Percentiles rank a stretch among this genome's conserved stretches.
These are phyloP conservation scores for Medicago ruthenica DNA, from an alignment of 306 rosid species.

Conservation along the genomic window DNA sequence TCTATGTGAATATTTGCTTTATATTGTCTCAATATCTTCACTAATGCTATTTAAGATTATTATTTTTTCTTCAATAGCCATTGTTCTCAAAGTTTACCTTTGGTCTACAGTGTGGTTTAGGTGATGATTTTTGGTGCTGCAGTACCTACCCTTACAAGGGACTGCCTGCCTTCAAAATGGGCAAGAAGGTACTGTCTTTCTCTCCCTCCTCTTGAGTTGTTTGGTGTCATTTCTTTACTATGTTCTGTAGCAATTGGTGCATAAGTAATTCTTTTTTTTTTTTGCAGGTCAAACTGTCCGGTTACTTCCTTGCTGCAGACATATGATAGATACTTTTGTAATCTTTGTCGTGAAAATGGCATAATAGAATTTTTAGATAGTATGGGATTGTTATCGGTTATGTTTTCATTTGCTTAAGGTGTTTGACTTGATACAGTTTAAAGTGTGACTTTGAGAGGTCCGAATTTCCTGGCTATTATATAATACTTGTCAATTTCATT, in stretches of 20 bases:
- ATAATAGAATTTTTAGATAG: slow-evolving; percentile 5
- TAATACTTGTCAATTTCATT: not conserved
- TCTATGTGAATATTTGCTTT: slow-evolving; percentile 1
- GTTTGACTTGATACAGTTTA: slow-evolving; percentile 22
- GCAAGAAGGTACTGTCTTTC: slow-evolving; percentile 75
- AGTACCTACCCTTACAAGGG: slow-evolving; percentile 93
- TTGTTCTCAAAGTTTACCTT: slow-evolving; percentile 45
- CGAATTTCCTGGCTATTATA: not conserved
- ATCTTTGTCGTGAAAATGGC: not conserved
- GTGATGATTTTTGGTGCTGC: slow-evolving; percentile 92
- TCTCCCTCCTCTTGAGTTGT: not conserved
- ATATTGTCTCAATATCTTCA: slow-evolving; percentile 7
- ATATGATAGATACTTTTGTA: slow-evolving; percentile 43
- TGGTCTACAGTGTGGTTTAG: slow-evolving; percentile 87
- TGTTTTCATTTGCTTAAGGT: slow-evolving; percentile 25
- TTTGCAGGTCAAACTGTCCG: slow-evolving; percentile 68
- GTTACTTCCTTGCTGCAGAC: slow-evolving; percentile 85
- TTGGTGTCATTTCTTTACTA: slow-evolving; percentile 5
- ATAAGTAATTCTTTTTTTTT: not conserved
- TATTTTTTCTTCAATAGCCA: not conserved
- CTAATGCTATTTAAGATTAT: not conserved
- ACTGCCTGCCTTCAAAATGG: slow-evolving; percentile 88
- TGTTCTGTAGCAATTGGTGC: not conserved
- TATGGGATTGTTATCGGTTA: not conserved
- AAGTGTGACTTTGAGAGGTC: slow-evolving; percentile 3